Percentiles rank a stretch among this genome's conserved stretches.
Conservation (phyloP, 805 yeast species). For the Starmerella davenportii region DNA sequence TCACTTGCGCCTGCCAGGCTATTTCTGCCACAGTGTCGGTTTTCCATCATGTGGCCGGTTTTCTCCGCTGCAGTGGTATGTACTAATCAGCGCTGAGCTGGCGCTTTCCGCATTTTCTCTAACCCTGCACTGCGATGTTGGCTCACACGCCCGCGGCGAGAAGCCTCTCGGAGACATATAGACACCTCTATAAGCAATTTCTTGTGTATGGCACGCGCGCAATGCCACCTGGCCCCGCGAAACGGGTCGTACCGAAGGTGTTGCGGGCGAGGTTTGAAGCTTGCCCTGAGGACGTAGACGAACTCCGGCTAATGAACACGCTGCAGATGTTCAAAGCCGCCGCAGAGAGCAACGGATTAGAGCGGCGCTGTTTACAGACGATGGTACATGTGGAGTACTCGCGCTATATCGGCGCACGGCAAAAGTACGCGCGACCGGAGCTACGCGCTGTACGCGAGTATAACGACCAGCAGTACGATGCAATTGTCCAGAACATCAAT, state of each 20-base stretch:
- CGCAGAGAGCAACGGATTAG: slow-evolving; percentile 15
- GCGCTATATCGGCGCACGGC: not conserved
- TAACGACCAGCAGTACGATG: slow-evolving; percentile 5
- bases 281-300: not conserved
- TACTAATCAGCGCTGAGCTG: no score
- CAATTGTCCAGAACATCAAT: slow-evolving; percentile 4
- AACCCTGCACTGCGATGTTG: no score
- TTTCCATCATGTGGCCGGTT: no score
- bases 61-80: no score
- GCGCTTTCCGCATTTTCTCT: no score
- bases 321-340: slow-evolving; percentile 15
- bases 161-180: no score
- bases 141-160: no score
- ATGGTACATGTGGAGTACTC: slow-evolving; percentile 11
- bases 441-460: not conserved
- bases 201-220: not conserved
- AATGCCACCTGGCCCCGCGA: not conserved
- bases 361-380: slow-evolving; percentile 13
- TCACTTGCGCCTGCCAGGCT: no score
- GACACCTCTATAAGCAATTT: not conserved
- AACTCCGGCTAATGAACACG: slow-evolving; percentile 9
- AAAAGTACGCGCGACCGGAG: not conserved
- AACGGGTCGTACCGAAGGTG: not conserved
- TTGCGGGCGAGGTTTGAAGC: not conserved
- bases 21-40: no score